Evolutionary conservation across 2,329 filamentous ascomycete species (phyloP).

Genomic region (Xylaria sp.): DNA sequence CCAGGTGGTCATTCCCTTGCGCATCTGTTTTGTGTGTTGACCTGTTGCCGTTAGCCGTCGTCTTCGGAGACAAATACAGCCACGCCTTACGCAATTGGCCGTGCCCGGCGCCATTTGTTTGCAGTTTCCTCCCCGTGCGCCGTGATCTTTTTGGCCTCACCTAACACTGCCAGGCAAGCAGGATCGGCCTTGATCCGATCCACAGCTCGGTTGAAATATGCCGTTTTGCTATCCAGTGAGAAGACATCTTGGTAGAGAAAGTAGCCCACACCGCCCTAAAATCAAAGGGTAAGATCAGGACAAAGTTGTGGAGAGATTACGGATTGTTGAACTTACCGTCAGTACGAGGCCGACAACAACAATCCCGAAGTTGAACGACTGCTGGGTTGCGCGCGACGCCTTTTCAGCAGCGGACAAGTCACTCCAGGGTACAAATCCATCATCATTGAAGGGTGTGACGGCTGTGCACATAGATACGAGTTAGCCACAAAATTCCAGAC

Average conservation of each 20-base stretch:
- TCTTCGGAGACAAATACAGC: background rate
- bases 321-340: slow-evolving; percentile 67
- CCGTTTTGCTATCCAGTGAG: slow-evolving; percentile 84
- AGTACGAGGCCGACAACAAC: slow-evolving; percentile 78
- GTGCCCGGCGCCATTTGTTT: slow-evolving; percentile 81
- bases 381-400: slow-evolving; percentile 84
- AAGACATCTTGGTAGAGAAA: slow-evolving; percentile 86
- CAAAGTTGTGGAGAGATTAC: slow-evolving; percentile 5
- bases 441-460: slow-evolving; percentile 87
- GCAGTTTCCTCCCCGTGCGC: slow-evolving; percentile 84
- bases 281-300: slow-evolving; percentile 18
- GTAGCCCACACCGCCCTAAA: slow-evolving; percentile 78
- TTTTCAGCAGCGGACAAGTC: slow-evolving; percentile 82
- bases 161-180: slow-evolving; percentile 78
- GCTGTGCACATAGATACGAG: slow-evolving; percentile 49
- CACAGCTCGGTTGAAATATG: slow-evolving; percentile 88
- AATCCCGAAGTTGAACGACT: slow-evolving; percentile 87
- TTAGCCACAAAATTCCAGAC: background rate
- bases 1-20: slow-evolving; percentile 80
- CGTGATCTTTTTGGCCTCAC: slow-evolving; percentile 77
- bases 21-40: slow-evolving; percentile 76
- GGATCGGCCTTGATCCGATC: slow-evolving; percentile 79
- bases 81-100: slow-evolving; percentile 66
- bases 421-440: slow-evolving; percentile 83
- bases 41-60: slow-evolving; percentile 53